Percentiles rank a stretch among this genome's conserved stretches.
These are phyloP conservation scores for Leccinum arenicola DNA, from an alignment of 768 basidiomycete genomes.

Conservation along the genomic window DNA sequence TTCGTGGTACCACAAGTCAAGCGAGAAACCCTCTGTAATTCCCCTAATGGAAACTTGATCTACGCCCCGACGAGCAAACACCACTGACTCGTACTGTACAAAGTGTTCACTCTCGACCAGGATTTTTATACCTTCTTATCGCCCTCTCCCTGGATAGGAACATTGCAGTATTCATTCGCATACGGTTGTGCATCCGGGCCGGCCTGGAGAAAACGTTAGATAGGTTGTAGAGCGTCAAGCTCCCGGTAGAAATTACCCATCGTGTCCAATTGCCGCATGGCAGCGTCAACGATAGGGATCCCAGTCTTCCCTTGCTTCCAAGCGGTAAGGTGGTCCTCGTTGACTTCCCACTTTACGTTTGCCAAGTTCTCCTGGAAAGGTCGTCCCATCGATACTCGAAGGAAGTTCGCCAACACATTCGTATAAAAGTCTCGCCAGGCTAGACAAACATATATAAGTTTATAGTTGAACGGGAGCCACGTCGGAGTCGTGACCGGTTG, in stretches of 20 bases:
- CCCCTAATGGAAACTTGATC: slow-evolving; percentile 14
- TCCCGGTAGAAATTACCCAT: slow-evolving; percentile 40
- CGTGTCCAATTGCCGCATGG: slow-evolving; percentile 69
- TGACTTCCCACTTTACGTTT: slow-evolving; percentile 72
- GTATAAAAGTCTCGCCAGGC: no score
- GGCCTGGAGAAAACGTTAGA: slow-evolving; percentile 29
- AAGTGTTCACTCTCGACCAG: slow-evolving; percentile 46
- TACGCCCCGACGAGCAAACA: not conserved
- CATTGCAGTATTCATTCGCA: slow-evolving; percentile 81
- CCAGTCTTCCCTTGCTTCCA: slow-evolving; percentile 85
- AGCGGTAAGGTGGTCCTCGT: slow-evolving; percentile 48
- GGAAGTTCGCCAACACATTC: no score
- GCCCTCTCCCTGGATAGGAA: slow-evolving; percentile 74
- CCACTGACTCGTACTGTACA: not conserved
- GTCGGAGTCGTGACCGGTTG: no score
- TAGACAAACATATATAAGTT: no score
- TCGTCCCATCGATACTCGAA: no score
- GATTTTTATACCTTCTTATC: slow-evolving; percentile 73
- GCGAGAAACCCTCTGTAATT: not conserved
- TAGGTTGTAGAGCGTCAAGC: not conserved
- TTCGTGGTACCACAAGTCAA: not conserved
- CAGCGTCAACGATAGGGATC: slow-evolving; percentile 86
- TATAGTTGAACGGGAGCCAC: no score
- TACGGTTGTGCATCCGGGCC: slow-evolving; percentile 77
- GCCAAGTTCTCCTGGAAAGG: no score